Evolutionary conservation across 176 grass and related monocot genomes (phyloP), one percentile per base, ranked within the genome.

Genomic region (Rhynchospora pubera): DNA sequence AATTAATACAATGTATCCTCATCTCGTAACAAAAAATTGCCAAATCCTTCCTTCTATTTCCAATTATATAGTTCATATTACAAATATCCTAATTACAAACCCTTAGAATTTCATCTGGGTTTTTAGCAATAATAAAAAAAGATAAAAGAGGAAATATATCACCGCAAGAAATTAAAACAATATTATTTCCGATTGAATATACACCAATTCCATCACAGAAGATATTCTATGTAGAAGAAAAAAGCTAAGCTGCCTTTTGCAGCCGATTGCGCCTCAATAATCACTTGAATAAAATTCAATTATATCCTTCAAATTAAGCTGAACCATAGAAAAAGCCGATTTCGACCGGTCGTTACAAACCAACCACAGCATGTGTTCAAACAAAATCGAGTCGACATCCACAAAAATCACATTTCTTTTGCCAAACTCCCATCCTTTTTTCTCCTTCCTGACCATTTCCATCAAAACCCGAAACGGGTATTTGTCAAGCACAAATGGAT

Each of bases 211-310:
- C 0, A 76, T 55, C 15, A 55, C 23, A 76, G 53, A 76, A 74
- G 22, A n/a, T 21, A n/a, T 70, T 70, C 42, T 70, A 46, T 45
- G 42, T 8, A 43, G 66, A 70, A 70, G 18, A 75, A 75, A 48
- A 72, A 55, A 30, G 32, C 6, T 76, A 53, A 30, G 42, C 42
- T 5, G 19, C 42, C 18, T 70, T 19, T 16, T 69, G 16, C 2
- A 70, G 66, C 39, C 39, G n/a, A 13, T 24, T 26, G 21, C 53
- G 15, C 57, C 79, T 94, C 92, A 94, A 6, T 77, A 91, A 82
- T 99, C 96, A 89, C 88, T 90, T 19, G 96, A 86, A 84, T 99
- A 99, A 82, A 99, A 99, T 44, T 99, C 96, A 62, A 99, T 91
- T 85, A 99, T 99, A 84, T 99, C 96, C 86, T 87, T 91, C 84